These are phyloP conservation scores for Grosmannia huntii DNA, from an alignment of 2,329 filamentous ascomycete genomes.

Conservation along the genomic window DNA sequence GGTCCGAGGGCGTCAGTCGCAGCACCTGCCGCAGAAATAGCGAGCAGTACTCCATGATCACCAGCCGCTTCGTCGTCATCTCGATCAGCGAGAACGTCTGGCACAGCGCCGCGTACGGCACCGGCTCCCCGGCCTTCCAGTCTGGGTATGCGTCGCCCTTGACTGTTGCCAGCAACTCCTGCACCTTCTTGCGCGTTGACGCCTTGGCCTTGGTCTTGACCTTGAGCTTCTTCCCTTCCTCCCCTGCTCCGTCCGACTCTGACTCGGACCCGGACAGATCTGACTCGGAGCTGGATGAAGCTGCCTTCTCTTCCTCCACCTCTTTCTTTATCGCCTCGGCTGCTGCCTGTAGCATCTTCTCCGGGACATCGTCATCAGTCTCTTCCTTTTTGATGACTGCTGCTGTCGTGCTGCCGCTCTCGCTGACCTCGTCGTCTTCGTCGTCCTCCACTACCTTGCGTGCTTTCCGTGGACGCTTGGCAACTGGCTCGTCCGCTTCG, in stretches of 20 bases:
- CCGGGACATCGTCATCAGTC: neutral
- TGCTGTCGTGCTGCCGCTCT: neutral
- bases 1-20: slow-evolving; percentile 73
- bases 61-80: slow-evolving; percentile 80
- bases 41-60: slow-evolving; percentile 81
- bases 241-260: slow-evolving; percentile 33
- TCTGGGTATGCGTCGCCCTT: slow-evolving; percentile 81
- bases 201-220: slow-evolving; percentile 51
- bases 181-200: slow-evolving; percentile 63
- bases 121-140: slow-evolving; percentile 78
- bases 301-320: slow-evolving; percentile 30
- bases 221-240: slow-evolving; percentile 31
- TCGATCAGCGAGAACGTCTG: slow-evolving; percentile 91
- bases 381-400: slow-evolving; percentile 2
- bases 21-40: slow-evolving; percentile 90
- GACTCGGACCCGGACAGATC: slow-evolving; percentile 14
- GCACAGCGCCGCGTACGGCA: slow-evolving; percentile 89
- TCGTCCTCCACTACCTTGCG: slow-evolving; percentile 39
- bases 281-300: slow-evolving; percentile 18
- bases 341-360: slow-evolving; percentile 18
- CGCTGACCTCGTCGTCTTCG: slow-evolving; percentile 27
- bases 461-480: slow-evolving; percentile 41
- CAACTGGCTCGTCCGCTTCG: slow-evolving; percentile 43
- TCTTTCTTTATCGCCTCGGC: slow-evolving; percentile 16
- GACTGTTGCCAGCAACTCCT: slow-evolving; percentile 67